Evolutionary conservation across 2,329 filamentous ascomycete species (phyloP), one percentile per base, ranked within the genome.

Genomic region (Mycosphaerelloides madeirae): DNA sequence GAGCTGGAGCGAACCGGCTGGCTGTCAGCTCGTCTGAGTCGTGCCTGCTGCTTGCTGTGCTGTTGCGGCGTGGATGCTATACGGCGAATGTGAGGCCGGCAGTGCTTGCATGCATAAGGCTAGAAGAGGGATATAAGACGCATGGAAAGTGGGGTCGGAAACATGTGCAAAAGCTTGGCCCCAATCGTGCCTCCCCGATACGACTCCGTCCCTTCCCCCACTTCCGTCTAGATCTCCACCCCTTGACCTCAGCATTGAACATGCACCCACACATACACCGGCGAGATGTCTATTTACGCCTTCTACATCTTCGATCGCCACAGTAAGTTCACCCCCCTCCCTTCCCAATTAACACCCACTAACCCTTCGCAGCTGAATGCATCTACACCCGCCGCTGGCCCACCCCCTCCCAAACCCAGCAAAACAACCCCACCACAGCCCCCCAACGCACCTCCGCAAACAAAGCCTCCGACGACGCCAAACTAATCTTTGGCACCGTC

Each of bases 291-390:
- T 49, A 86, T 97, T 68, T 97, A 94, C 72, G 90, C 89, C 48
- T 95, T 98, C 72, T 95, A 95, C 76, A 96, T 98, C 65, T 98
- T 98, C 67, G 93, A 98, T 72, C 85, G 93, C 55, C 93, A 98
- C 71, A 95, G 93, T 96, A 77, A 64, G 79, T 62, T n/a, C n/a
- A n/a, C n/a, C n/a, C n/a, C n/a, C n/a, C n/a, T n/a, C n/a, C n/a
- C n/a, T n/a, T n/a, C n/a, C n/a, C 20, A 28, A 29, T 4, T 41
- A 46, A 44, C 4, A 48, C 20, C n/a, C 22, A 41, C 13, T 41
- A 22, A 29, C 16, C 33, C 31, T 36, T 29, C 15, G 18, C 67
- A 97, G 91, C 93, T 65, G 91, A 97, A 72, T 98, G 93, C 74
- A 89, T 98, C 70, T 98, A 97, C 80, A 85, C 83, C 66, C 86